phyloP scores from a whole-genome alignment of 805 yeast species.

The Candida michaelii region DNA sequence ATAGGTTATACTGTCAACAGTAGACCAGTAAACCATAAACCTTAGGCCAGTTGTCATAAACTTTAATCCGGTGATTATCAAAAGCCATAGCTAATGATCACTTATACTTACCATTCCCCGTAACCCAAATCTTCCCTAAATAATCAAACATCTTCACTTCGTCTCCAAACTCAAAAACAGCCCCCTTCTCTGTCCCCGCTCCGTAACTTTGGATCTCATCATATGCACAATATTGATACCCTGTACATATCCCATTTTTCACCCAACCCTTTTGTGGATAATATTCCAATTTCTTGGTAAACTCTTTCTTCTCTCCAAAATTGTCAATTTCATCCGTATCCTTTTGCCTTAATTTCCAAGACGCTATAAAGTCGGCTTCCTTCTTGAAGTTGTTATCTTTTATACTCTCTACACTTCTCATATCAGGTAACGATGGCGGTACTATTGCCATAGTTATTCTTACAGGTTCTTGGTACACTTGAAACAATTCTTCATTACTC shows the following conservation, averaged over 20 bases:
- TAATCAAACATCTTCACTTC: slow-evolving; percentile 22
- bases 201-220: slow-evolving; percentile 23
- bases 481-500: slow-evolving; percentile 16
- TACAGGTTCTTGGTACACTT: slow-evolving; percentile 28
- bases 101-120: slow-evolving; percentile 9
- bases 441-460: slow-evolving; percentile 36
- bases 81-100: too few species aligned
- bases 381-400: slow-evolving; percentile 17
- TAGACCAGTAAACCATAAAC: too few species aligned
- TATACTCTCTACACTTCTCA: slow-evolving; percentile 19
- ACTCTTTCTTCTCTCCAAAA: slow-evolving; percentile 11
- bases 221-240: slow-evolving; percentile 43
- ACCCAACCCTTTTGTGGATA: slow-evolving; percentile 47
- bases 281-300: slow-evolving; percentile 17
- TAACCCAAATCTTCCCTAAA: slow-evolving; percentile 37
- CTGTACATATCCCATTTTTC: slow-evolving; percentile 32
- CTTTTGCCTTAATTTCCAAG: slow-evolving; percentile 23
- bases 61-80: too few species aligned
- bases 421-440: slow-evolving; percentile 39
- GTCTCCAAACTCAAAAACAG: slow-evolving; percentile 20
- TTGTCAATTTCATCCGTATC: slow-evolving; percentile 34
- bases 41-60: too few species aligned
- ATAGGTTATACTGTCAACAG: too few species aligned
- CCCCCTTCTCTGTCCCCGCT: slow-evolving; percentile 22
- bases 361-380: slow-evolving; percentile 18